Conservation (phyloP, 768 basidiomycete genomes). For the Psilocybe sp. region DNA sequence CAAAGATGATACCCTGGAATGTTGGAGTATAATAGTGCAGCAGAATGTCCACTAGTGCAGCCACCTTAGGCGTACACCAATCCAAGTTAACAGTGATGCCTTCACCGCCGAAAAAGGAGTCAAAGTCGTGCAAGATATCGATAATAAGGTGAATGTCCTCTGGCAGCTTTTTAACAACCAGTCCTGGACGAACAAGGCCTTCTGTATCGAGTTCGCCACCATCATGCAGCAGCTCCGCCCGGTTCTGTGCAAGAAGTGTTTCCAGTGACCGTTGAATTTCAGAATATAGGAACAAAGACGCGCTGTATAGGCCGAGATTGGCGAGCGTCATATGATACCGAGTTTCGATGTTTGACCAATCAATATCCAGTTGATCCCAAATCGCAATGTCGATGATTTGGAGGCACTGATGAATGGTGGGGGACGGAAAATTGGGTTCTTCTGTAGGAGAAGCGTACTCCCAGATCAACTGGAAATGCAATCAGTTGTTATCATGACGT, state of each 20-base stretch:
- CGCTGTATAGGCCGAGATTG: slow-evolving; percentile 72
- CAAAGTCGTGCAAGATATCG: slow-evolving; percentile 44
- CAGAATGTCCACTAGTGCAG: slow-evolving; percentile 59
- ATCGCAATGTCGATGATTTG: slow-evolving; percentile 32
- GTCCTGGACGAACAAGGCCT: slow-evolving; percentile 8
- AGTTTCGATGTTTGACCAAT: slow-evolving; percentile 57
- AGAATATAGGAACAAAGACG: slow-evolving; percentile 65
- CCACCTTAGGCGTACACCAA: slow-evolving; percentile 77
- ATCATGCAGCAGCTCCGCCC: slow-evolving; percentile 6
- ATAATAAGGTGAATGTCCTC: slow-evolving; percentile 31
- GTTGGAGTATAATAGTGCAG: slow-evolving; percentile 45
- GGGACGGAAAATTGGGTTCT: slow-evolving; percentile 54
- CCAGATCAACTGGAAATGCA: slow-evolving; percentile 45
- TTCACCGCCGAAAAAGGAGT: slow-evolving; percentile 41
- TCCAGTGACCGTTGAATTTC: slow-evolving; percentile 54
- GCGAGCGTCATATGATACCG: slow-evolving; percentile 60
- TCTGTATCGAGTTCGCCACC: slow-evolving; percentile 16
- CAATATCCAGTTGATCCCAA: slow-evolving; percentile 54
- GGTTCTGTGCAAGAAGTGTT: slow-evolving; percentile 29
- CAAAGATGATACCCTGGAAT: slow-evolving; percentile 86
- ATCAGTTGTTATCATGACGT: background rate
- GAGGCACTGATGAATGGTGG: slow-evolving; percentile 37
- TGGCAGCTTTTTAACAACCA: slow-evolving; percentile 26
- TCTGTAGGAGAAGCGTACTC: slow-evolving; percentile 52
- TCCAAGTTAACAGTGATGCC: slow-evolving; percentile 39